These are phyloP conservation scores for Hypericum perforatum DNA, from an alignment of 345 rosid species.

Conservation along the genomic window DNA sequence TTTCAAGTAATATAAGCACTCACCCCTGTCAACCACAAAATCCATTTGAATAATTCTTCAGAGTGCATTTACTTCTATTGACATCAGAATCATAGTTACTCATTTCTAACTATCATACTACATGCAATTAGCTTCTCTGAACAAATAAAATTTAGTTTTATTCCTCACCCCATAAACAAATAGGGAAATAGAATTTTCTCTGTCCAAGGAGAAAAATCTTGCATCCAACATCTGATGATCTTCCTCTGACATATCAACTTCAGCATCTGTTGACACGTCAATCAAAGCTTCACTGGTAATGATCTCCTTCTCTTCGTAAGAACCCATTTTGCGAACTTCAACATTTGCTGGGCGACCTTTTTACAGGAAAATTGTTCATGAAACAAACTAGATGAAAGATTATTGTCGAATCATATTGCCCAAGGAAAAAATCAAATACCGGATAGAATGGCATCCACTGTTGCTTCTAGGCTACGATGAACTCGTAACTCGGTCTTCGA, in stretches of 20 bases:
- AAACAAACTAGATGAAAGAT: slow-evolving; percentile 1
- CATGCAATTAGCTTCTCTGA: too few relatives aligned
- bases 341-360: slow-evolving; percentile 54
- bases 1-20: too few relatives aligned
- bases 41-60: too few relatives aligned
- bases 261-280: slow-evolving; percentile 16
- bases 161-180: slow-evolving; percentile 66
- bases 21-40: too few relatives aligned
- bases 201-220: slow-evolving; percentile 24
- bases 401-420: not conserved
- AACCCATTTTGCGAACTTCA: slow-evolving; percentile 53
- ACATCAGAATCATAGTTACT: too few relatives aligned
- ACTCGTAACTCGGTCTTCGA: slow-evolving; percentile 77
- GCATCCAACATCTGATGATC: slow-evolving; percentile 26
- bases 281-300: slow-evolving; percentile 17
- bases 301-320: slow-evolving; percentile 27
- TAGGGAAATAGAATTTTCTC: slow-evolving; percentile 25
- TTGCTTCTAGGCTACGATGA: slow-evolving; percentile 81
- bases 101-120: too few relatives aligned
- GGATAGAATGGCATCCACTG: slow-evolving; percentile 76
- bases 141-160: slow-evolving; percentile 1
- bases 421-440: slow-evolving; percentile 26
- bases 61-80: too few relatives aligned
- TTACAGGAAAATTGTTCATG: slow-evolving; percentile 14
- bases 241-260: slow-evolving; percentile 23